Conservation (phyloP, 768 basidiomycete species). For the Auricularia sp. region DNA sequence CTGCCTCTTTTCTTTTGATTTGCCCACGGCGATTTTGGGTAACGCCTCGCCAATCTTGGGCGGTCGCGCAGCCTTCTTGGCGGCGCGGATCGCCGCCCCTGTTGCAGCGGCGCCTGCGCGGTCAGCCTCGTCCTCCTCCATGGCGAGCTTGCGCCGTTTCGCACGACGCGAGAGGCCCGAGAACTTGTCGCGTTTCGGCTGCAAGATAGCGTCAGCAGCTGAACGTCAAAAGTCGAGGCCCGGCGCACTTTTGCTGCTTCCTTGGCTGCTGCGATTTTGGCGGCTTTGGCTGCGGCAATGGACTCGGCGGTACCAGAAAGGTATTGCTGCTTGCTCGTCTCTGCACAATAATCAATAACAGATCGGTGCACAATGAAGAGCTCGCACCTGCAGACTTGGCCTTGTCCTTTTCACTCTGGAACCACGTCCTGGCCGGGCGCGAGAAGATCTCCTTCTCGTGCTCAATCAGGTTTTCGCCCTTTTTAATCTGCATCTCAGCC, state of each 20-base stretch:
- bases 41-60: conserved; percentile 57
- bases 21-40: conserved; percentile 11
- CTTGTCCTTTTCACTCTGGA: conserved; percentile 84
- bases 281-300: conserved; percentile 14
- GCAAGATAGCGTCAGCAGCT: conserved; percentile 1
- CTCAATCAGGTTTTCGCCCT: conserved; percentile 91
- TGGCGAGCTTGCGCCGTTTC: conserved; percentile 80
- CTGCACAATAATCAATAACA: conserved; percentile 27
- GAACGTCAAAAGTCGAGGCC: not conserved
- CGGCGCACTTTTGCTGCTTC: not conserved
- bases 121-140: conserved; percentile 62
- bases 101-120: conserved; percentile 42
- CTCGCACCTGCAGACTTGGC: conserved; percentile 59
- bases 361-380: not conserved
- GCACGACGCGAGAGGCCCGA: conserved; percentile 77
- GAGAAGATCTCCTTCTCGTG: conserved; percentile 88
- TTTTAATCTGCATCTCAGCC: conserved; percentile 93
- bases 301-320: conserved; percentile 36
- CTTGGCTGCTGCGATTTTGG: conserved; percentile 13
- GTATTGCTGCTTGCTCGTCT: conserved; percentile 65
- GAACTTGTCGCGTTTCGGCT: conserved; percentile 71
- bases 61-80: conserved; percentile 69
- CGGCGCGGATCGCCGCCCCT: conserved; percentile 71
- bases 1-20: conserved; percentile 16
- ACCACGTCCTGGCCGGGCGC: conserved; percentile 96